A percentile compares a stretch with the other conserved stretches of the same genome.
Conservation (phyloP, 2,329 filamentous ascomycete genomes). For the Ophiobolus disseminans region DNA sequence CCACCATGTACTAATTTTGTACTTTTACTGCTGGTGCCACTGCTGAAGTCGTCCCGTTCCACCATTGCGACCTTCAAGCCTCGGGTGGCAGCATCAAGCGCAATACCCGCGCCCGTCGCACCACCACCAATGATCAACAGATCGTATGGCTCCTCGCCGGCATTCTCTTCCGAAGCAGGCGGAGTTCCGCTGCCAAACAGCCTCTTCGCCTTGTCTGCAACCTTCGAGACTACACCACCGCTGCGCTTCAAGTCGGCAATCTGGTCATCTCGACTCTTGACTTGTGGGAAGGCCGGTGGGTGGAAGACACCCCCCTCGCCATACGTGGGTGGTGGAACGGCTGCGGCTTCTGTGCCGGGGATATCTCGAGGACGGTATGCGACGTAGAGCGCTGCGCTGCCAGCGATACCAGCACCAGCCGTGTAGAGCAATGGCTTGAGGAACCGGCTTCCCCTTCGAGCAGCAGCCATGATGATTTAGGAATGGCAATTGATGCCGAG, state of each 20-base stretch:
- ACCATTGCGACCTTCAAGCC: constrained; percentile 81
- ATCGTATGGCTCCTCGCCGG: constrained; percentile 69
- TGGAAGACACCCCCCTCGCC: constrained; percentile 72
- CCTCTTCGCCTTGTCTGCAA: constrained; percentile 50
- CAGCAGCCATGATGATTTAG: constrained; percentile 39
- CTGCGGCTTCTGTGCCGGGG: constrained; percentile 71
- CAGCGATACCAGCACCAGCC: constrained; percentile 60
- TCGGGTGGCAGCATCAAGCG: constrained; percentile 79
- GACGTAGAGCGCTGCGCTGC: constrained; percentile 65
- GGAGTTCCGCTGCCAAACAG: constrained; percentile 46
- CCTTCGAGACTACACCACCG: constrained; percentile 51
- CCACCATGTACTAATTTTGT: constrained; percentile 87
- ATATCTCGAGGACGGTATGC: constrained; percentile 75
- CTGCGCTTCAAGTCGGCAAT: constrained; percentile 65
- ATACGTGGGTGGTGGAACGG: constrained; percentile 73
- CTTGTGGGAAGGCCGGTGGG: constrained; percentile 69
- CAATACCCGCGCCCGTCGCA: constrained; percentile 80
- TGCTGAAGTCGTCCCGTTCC: constrained; percentile 82
- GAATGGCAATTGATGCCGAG: constrained; percentile 6
- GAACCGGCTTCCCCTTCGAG: constrained; percentile 54
- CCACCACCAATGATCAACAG: constrained; percentile 80
- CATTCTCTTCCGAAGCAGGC: constrained; percentile 30
- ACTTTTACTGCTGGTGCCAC: constrained; percentile 84
- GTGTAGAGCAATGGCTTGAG: constrained; percentile 67
- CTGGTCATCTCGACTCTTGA: constrained; percentile 69